phyloP scores from a whole-genome alignment of 495 filamentous ascomycete genomes.

The Aspergillus kassunensis region DNA sequence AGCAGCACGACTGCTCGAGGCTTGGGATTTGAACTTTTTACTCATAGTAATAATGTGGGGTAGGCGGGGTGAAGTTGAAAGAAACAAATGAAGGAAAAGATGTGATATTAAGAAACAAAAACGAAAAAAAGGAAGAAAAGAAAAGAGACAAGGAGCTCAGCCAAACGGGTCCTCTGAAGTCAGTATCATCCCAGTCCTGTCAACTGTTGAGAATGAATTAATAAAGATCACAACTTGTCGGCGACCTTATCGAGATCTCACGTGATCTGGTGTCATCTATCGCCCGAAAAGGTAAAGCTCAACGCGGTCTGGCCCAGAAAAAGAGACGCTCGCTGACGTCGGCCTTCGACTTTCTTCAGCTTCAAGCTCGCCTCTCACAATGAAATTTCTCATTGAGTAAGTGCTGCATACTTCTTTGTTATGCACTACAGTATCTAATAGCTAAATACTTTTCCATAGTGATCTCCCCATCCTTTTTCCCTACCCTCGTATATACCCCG shows the following conservation, averaged over 20 bases:
- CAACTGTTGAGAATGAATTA: not conserved
- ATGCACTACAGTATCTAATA: slow-evolving; percentile 7
- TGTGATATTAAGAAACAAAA: not conserved
- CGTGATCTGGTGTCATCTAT: slow-evolving; percentile 41
- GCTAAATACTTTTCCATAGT: slow-evolving; percentile 37
- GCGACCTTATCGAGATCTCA: slow-evolving; percentile 35
- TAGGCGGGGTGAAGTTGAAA: slow-evolving; percentile 27
- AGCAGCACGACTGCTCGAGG: slow-evolving; percentile 66
- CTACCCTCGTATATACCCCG: slow-evolving; percentile 95
- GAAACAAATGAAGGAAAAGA: slow-evolving; percentile 15
- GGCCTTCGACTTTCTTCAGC: slow-evolving; percentile 15
- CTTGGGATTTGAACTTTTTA: slow-evolving; percentile 67
- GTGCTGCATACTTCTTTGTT: slow-evolving; percentile 18
- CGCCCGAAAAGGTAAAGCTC: slow-evolving; percentile 35
- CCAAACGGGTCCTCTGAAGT: not conserved
- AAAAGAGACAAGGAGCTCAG: not conserved
- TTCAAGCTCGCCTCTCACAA: slow-evolving; percentile 46
- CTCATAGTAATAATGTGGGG: slow-evolving; percentile 53
- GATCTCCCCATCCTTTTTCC: slow-evolving; percentile 94
- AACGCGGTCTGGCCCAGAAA: slow-evolving; percentile 12
- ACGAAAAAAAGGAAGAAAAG: not conserved
- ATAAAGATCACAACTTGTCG: slow-evolving; percentile 14
- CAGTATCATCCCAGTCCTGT: slow-evolving; percentile 1
- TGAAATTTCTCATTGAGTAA: slow-evolving; percentile 97
- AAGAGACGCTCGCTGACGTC: slow-evolving; percentile 5